phyloP scores from a whole-genome alignment of 768 basidiomycete genomes.

The Boletus rubroflammeus region DNA sequence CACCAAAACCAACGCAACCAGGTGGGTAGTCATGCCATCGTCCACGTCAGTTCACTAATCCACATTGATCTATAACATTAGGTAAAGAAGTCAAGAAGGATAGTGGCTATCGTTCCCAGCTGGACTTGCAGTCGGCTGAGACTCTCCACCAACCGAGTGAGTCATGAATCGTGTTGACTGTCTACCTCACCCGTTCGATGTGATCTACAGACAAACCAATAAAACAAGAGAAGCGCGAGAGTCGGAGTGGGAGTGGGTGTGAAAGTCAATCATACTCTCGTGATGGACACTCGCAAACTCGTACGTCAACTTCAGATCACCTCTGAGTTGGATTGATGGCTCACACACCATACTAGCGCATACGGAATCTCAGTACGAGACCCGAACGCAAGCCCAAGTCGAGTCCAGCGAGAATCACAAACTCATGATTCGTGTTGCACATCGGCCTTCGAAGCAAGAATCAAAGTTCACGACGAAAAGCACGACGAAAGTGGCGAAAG shows the following conservation, averaged over 20 bases:
- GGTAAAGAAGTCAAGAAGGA: slow-evolving; percentile 5
- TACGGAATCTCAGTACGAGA: slow-evolving; percentile 5
- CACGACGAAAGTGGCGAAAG: slow-evolving; percentile 31
- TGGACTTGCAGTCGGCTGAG: background rate
- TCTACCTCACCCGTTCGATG: background rate
- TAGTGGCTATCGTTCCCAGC: background rate
- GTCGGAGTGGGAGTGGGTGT: background rate
- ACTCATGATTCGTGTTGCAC: slow-evolving; percentile 31
- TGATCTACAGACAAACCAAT: slow-evolving; percentile 9
- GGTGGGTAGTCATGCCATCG: background rate
- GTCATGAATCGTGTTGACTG: background rate
- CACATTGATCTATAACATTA: background rate
- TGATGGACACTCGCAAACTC: background rate
- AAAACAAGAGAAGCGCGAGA: slow-evolving; percentile 17
- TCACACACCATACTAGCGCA: background rate
- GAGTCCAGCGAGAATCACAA: slow-evolving; percentile 11
- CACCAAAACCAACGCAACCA: background rate
- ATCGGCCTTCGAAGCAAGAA: slow-evolving; percentile 28
- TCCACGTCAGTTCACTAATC: background rate
- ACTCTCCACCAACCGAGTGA: slow-evolving; percentile 1
- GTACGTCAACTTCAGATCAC: slow-evolving; percentile 8
- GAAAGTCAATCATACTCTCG: background rate
- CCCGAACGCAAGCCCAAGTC: background rate
- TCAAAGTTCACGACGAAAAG: slow-evolving; percentile 31
- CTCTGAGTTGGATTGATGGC: background rate